Conservation (phyloP, 768 basidiomycete genomes). For the Lentinula sp. region DNA sequence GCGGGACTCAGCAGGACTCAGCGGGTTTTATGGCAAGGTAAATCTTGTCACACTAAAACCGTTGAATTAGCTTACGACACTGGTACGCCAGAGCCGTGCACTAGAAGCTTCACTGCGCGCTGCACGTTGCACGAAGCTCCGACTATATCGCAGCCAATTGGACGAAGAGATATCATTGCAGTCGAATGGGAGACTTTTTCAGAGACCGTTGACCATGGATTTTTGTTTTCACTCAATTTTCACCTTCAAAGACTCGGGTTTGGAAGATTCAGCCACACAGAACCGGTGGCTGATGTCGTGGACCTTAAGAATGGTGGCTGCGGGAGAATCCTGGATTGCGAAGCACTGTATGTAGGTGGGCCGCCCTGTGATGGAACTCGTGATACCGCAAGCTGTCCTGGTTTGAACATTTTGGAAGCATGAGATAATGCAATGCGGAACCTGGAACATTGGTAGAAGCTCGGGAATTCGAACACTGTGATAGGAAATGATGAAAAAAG, state of each 20-base stretch:
- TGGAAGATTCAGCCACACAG: background rate
- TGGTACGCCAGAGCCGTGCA: background rate
- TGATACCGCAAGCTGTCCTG: background rate
- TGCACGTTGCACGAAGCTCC: conserved; percentile 4
- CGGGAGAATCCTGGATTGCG: background rate
- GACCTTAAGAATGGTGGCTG: background rate
- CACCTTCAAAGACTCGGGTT: background rate
- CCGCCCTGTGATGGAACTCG: background rate
- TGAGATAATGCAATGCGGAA: background rate
- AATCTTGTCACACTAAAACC: background rate
- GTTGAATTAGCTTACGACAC: conserved; percentile 4
- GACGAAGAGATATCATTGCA: background rate
- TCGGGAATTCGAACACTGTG: background rate
- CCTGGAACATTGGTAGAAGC: background rate
- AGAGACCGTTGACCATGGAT: background rate
- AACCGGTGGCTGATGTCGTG: background rate
- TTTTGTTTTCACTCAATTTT: background rate
- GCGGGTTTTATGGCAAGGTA: conserved; percentile 2
- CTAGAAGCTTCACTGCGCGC: conserved; percentile 3
- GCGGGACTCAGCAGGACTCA: background rate
- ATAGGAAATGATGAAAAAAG: background rate
- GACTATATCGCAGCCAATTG: conserved; percentile 3
- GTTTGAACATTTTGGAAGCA: background rate
- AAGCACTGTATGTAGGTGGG: background rate
- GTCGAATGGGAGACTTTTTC: background rate